Evolutionary conservation across 148 eudicot genomes (phyloP).

Genomic region (Rhododendron henanense): DNA sequence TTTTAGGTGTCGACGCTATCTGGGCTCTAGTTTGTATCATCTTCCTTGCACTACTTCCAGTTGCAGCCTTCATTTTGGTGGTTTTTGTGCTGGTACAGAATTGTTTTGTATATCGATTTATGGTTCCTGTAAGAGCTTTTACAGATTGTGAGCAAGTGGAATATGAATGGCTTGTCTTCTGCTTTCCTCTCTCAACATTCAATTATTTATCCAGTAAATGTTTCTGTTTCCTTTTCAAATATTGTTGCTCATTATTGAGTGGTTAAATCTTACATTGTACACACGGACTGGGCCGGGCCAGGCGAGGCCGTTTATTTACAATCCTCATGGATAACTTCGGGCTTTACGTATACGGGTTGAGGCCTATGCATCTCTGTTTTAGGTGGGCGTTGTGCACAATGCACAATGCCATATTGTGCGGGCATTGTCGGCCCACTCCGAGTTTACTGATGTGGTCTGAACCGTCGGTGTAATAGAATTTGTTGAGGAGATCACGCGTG

Average conservation of each 20-base stretch:
- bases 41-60: background rate
- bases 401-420: background rate
- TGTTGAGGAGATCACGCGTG: background rate
- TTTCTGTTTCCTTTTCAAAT: too few relatives aligned
- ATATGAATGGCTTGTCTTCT: background rate
- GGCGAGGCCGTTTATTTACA: background rate
- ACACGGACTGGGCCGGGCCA: background rate
- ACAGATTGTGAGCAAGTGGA: background rate
- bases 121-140: background rate
- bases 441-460: background rate
- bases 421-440: background rate
- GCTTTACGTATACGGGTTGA: background rate
- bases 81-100: background rate
- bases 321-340: background rate
- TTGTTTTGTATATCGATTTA: background rate
- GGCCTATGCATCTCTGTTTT: background rate
- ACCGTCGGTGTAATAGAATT: background rate
- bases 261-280: background rate
- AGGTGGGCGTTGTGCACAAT: background rate
- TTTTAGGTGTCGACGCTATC: too few relatives aligned
- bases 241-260: background rate
- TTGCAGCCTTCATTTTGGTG: background rate
- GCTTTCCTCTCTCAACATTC: too few relatives aligned
- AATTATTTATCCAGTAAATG: too few relatives aligned
- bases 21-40: conserved; percentile 10